Evolutionary conservation across 1,284 basidiomycete genomes (phyloP).

Genomic region (Ustilago bromivora): DNA sequence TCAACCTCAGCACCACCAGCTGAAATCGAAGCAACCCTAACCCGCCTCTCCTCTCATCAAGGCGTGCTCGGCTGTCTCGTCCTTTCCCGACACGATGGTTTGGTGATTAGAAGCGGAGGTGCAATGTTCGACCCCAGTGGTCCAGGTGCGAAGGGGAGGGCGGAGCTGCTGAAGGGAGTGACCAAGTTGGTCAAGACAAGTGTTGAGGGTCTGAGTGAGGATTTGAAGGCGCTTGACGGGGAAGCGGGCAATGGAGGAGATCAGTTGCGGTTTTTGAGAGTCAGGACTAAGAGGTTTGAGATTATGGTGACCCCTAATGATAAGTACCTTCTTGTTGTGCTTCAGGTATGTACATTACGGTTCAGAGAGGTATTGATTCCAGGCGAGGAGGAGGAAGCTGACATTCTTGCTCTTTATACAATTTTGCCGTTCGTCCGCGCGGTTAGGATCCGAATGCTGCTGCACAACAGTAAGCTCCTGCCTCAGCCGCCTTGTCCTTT

Average conservation of each 20-base stretch:
- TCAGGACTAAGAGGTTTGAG: slow-evolving; percentile 65
- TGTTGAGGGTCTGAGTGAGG: slow-evolving; percentile 40
- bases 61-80: slow-evolving; percentile 60
- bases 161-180: slow-evolving; percentile 53
- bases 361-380: too few relatives aligned
- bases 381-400: too few relatives aligned
- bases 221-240: slow-evolving; percentile 44
- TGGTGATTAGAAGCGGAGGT: slow-evolving; percentile 63
- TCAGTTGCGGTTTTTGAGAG: slow-evolving; percentile 56
- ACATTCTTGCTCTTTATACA: too few relatives aligned
- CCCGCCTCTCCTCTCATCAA: slow-evolving; percentile 55
- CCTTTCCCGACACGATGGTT: slow-evolving; percentile 56
- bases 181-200: slow-evolving; percentile 52
- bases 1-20: slow-evolving; percentile 51
- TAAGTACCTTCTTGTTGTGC: slow-evolving; percentile 65
- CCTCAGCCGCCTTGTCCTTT: not conserved
- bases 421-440: too few relatives aligned
- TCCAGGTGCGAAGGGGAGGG: slow-evolving; percentile 52
- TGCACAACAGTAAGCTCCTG: slow-evolving; percentile 4
- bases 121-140: slow-evolving; percentile 68
- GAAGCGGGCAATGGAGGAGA: not conserved
- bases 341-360: slow-evolving; percentile 43
- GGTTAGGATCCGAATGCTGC: slow-evolving; percentile 24
- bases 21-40: slow-evolving; percentile 63
- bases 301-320: slow-evolving; percentile 67